Percentiles rank a stretch among this genome's conserved stretches.
Evolutionary conservation across 495 filamentous ascomycete genomes (phyloP).

Genomic region (Xylaria curta): DNA sequence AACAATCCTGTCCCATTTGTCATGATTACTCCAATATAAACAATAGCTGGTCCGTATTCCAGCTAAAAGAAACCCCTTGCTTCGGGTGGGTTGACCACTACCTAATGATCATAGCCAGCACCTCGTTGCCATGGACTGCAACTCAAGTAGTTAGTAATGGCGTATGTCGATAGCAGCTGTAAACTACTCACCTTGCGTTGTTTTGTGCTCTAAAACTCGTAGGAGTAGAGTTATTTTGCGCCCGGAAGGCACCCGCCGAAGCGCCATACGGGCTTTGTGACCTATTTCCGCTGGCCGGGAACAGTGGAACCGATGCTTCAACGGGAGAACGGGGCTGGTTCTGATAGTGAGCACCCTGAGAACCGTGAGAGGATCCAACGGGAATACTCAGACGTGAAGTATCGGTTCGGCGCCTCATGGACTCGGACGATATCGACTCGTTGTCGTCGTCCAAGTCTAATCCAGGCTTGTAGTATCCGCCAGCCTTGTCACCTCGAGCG

Average conservation of each 20-base stretch:
- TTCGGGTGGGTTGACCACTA: constrained; percentile 25
- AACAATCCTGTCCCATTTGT: constrained; percentile 38
- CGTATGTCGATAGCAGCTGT: neutral
- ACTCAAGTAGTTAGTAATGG: constrained; percentile 30
- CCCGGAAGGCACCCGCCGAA: constrained; percentile 27
- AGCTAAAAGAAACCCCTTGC: constrained; percentile 36
- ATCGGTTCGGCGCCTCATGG: constrained; percentile 45
- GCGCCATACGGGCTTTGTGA: constrained; percentile 40
- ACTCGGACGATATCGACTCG: constrained; percentile 61
- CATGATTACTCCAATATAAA: constrained; percentile 37
- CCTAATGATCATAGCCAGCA: constrained; percentile 58
- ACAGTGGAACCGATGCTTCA: constrained; percentile 40
- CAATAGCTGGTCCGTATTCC: constrained; percentile 30
- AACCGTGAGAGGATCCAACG: constrained; percentile 22
- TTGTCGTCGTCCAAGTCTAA: constrained; percentile 82
- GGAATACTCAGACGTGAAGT: constrained; percentile 46
- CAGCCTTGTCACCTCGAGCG: constrained; percentile 83
- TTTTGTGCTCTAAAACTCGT: constrained; percentile 47
- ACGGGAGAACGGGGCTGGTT: constrained; percentile 36
- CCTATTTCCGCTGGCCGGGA: constrained; percentile 34
- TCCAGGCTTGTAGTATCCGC: constrained; percentile 60
- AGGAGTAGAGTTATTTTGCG: constrained; percentile 48
- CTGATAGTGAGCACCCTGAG: constrained; percentile 26
- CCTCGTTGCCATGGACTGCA: constrained; percentile 61
- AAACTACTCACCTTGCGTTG: constrained; percentile 54